A percentile compares a stretch with the other conserved stretches of the same genome.
These are phyloP conservation scores for Aspergillus pseudoterreus DNA, from an alignment of 2,329 filamentous ascomycete genomes.

Conservation along the genomic window DNA sequence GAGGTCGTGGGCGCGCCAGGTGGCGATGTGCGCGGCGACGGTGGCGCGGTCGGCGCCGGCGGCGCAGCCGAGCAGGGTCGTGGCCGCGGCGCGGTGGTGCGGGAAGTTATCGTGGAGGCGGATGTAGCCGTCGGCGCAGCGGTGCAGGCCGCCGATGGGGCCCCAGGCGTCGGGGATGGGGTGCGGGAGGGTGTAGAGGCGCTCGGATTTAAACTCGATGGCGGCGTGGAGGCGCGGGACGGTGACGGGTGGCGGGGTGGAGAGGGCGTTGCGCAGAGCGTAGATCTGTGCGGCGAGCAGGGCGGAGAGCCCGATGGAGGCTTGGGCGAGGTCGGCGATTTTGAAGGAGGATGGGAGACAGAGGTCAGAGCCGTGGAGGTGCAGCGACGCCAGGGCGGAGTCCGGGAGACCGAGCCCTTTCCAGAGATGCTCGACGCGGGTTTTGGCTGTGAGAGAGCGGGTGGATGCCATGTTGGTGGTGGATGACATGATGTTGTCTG, in stretches of 20 bases:
- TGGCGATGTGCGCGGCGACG: conserved; percentile 35
- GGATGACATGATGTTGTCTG: too few species aligned
- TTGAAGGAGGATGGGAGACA: conserved; percentile 52
- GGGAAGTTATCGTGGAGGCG: conserved; percentile 55
- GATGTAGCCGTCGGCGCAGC: conserved; percentile 50
- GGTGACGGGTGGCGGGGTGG: conserved; percentile 34
- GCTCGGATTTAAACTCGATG: conserved; percentile 53
- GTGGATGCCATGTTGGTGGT: background rate
- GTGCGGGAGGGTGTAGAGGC: conserved; percentile 45
- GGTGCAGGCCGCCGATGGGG: conserved; percentile 51
- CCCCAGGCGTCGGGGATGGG: conserved; percentile 35
- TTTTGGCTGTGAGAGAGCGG: conserved; percentile 3
- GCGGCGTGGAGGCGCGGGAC: conserved; percentile 47
- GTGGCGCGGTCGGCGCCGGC: conserved; percentile 33
- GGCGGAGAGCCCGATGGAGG: conserved; percentile 50
- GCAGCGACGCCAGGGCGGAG: conserved; percentile 17
- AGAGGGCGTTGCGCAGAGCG: conserved; percentile 26
- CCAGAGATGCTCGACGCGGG: conserved; percentile 17
- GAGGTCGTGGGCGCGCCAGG: conserved; percentile 47
- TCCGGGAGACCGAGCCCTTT: conserved; percentile 13
- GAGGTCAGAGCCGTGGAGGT: conserved; percentile 3
- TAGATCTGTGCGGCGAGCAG: conserved; percentile 49
- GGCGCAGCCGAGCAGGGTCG: conserved; percentile 42
- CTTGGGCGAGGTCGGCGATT: conserved; percentile 51
- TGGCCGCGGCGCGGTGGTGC: conserved; percentile 46